Conservation (phyloP, 352 stramenopile genomes). For the Elongisporangium senticosum region DNA sequence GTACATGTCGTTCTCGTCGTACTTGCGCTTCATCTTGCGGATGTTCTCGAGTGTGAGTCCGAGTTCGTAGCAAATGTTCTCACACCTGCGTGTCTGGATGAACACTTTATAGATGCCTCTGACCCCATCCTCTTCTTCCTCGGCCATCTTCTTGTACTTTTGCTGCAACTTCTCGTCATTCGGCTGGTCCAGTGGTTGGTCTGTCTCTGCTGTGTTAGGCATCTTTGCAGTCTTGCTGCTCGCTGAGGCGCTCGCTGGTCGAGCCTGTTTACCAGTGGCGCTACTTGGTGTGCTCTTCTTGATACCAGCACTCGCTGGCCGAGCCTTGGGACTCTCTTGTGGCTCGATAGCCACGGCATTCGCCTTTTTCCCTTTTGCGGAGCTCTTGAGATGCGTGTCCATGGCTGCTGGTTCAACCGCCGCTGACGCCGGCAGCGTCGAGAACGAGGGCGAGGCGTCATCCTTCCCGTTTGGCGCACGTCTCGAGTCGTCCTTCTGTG, state of each 20-base stretch:
- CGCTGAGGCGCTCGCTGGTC: neutral
- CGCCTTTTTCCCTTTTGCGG: neutral
- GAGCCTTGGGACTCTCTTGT: neutral
- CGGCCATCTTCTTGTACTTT: neutral
- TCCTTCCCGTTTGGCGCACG: neutral
- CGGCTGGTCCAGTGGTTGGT: neutral
- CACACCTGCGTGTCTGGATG: conserved; percentile 46
- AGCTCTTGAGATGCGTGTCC: neutral
- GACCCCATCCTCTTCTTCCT: conserved; percentile 17
- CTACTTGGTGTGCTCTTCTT: neutral
- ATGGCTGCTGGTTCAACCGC: neutral
- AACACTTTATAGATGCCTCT: conserved; percentile 45
- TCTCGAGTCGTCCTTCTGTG: neutral
- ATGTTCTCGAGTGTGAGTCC: conserved; percentile 50
- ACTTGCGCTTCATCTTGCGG: conserved; percentile 65
- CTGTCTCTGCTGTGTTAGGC: neutral
- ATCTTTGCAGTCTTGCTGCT: neutral
- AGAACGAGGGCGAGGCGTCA: neutral
- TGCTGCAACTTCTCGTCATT: neutral
- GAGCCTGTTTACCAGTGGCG: neutral
- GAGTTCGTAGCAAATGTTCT: conserved; percentile 41
- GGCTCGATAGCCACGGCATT: neutral
- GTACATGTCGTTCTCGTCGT: conserved; percentile 73
- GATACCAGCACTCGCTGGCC: neutral
- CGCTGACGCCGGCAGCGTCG: neutral